A percentile compares a stretch with the other conserved stretches of the same genome.
These are phyloP conservation scores for Stromatinia cepivora DNA, from an alignment of 2,329 filamentous ascomycete genomes.

Conservation along the genomic window DNA sequence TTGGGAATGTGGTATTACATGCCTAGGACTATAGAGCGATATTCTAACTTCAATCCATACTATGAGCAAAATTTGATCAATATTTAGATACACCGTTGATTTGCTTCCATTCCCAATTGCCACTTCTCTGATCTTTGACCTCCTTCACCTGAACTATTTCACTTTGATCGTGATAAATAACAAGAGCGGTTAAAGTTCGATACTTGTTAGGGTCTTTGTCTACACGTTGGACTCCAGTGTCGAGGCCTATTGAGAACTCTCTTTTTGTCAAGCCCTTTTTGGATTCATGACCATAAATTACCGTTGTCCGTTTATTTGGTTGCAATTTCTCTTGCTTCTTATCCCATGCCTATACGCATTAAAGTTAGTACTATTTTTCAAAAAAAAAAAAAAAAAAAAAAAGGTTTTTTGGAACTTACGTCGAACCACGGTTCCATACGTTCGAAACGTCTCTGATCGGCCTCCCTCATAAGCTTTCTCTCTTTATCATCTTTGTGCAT, in stretches of 20 bases:
- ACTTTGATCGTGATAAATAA: background rate
- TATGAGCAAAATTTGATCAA: background rate
- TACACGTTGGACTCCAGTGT: background rate
- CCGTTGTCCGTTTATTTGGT: background rate
- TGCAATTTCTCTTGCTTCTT: background rate
- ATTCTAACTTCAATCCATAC: background rate
- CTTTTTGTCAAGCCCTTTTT: background rate
- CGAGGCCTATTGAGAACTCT: background rate
- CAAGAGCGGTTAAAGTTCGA: background rate
- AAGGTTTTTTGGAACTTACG: background rate
- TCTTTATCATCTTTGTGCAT: background rate
- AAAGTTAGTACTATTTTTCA: background rate
- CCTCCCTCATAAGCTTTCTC: background rate
- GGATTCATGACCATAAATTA: background rate
- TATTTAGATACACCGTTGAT: background rate
- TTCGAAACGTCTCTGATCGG: background rate
- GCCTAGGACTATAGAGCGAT: too few relatives aligned
- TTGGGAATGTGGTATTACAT: background rate
- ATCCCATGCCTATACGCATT: background rate
- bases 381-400: too few relatives aligned
- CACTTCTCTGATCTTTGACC: background rate
- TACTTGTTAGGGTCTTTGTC: background rate
- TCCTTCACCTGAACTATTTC: background rate
- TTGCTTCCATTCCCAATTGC: background rate
- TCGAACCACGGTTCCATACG: slow-evolving; percentile 2